These are phyloP conservation scores for Rhytidiadelphus loreus DNA, from an alignment of 225 moss, liverwort and hornwort species.

Conservation along the genomic window DNA sequence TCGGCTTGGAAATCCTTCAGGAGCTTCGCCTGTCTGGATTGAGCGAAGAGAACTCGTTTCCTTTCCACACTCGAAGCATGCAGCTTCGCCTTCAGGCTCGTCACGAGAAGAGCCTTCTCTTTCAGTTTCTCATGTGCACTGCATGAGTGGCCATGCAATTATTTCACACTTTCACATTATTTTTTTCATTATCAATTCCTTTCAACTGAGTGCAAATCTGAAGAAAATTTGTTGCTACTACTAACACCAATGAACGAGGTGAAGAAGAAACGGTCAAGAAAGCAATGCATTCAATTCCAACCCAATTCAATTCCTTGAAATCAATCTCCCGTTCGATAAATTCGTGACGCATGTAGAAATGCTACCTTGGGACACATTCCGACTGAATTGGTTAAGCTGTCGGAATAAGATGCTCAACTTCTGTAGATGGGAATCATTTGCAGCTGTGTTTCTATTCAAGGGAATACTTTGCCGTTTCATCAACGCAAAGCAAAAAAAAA, in stretches of 20 bases:
- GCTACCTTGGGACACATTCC: too few relatives aligned
- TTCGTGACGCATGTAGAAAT: not conserved
- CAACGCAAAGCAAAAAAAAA: not conserved
- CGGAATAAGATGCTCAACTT: not conserved
- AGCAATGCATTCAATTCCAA: too few relatives aligned
- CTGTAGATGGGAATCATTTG: not conserved
- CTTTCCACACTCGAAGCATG: conserved; percentile 34
- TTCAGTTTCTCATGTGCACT: conserved; percentile 47
- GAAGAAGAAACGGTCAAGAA: not conserved
- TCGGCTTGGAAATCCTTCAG: conserved; percentile 59
- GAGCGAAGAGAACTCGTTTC: conserved; percentile 22
- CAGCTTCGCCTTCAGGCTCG: conserved; percentile 53
- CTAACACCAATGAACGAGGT: not conserved
- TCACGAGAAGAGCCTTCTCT: conserved; percentile 47
- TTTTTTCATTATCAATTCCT: not conserved
- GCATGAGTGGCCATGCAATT: not conserved
- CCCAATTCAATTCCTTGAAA: not conserved
- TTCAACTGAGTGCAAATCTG: not conserved
- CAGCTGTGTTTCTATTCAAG: not conserved
- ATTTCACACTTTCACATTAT: not conserved
- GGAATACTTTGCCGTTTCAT: not conserved
- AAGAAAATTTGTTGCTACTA: not conserved
- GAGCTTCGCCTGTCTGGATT: not conserved
- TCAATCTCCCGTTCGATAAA: not conserved
- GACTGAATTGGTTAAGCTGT: not conserved